Base-by-base conservation (phyloP, 2,329 filamentous ascomycete genomes). In the Ceratocystis papillata region DNA sequence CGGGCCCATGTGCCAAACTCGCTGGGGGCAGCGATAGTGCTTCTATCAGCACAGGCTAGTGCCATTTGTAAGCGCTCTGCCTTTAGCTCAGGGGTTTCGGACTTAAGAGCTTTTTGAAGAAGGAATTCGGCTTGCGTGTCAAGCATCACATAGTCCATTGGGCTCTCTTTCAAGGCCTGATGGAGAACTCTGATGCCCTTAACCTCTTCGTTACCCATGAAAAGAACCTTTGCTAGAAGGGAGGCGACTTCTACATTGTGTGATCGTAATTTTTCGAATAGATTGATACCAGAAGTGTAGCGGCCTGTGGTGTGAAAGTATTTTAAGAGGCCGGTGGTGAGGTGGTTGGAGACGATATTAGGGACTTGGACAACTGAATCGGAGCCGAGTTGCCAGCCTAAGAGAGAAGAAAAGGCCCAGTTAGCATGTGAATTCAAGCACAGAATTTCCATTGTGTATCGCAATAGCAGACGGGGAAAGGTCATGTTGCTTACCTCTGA, bases 1-100 rank as follows among this genome's bases (percentile, higher is more conserved):
- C 92, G 83, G 67, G 94, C 93, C 94, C 94, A 99, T 0, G 94
- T 97, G 65, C 90, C 89, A 73, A 99, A 99, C 75, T 99, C 94
- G 75, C 91, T 96, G 0, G 94, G 94, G 0, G 94, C 94, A 30
- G 93, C 93, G 65, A 96, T 89, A 12, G 96, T 96, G 71, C 90
- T 92, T 69, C 93, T 87, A 75, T 97, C 96, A 5, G 94, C 94
- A 72, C 94, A 96, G 69, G 93, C 91, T 44, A 96, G 79, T 0
- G 94, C 93, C 80, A 97, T 86, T 70, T 88, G 88, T 28, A 92
- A 80, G 68, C 93, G 86, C 71, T 86, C 83, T 22, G 84, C 81
- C 71, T 80, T 84, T 63, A 80, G 75, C 60, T 84, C 82, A 0
- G 82, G 77, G 1, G 77, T 79, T 3, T 79, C 73, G 0, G 84